Base-by-base conservation (phyloP, 2,329 filamentous ascomycete species). In the Orbilia oligospora region DNA sequence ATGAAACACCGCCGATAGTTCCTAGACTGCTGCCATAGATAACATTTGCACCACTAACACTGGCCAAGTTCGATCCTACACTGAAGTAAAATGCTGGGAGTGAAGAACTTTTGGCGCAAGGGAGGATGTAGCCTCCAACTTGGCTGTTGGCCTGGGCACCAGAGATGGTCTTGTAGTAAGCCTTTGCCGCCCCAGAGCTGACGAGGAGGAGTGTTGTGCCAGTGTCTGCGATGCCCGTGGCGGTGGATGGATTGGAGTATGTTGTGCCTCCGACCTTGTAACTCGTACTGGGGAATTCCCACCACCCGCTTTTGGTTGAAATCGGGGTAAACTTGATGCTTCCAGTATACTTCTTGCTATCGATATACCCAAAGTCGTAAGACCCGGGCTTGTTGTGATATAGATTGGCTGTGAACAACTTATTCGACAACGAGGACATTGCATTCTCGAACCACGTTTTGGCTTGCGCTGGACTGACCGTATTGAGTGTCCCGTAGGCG, bases 361-460 rank as follows among this genome's bases (percentile, higher is more conserved):
- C 91, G 81, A 94, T 90, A 81, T 84, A 87, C 77, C 92, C 92
- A 82, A 94, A 94, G 82, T 93, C 90, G 85, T 93, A 94, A 33
- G 88, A 87, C 55, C 92, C 92, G 1, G 86, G 85, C 16, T 86
- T 86, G 75, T 87, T 86, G 80, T 88, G 87, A 82, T 89, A 88
- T 53, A 95, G 86, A 77, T 91, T 88, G 24, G 90, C 91, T 0
- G 91, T 92, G 84, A 94, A 92, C 48, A 94, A 85, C 0, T 91
- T 91, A 83, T 88, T 84, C 27, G 88, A 87, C 24, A 93, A 88
- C 18, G 85, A 84, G n/a, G 84, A 80, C 83, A 88, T 88, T 80
- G 91, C 85, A 83, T 92, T 93, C 82, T 92, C 90, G 83, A 93
- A 92, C 84, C 93, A 93, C 10, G 91, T 93, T 84, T 90, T 90